Evolutionary conservation across 768 basidiomycete genomes (phyloP), one percentile per base, ranked within the genome.

Genomic region (Boletus barrowsii): DNA sequence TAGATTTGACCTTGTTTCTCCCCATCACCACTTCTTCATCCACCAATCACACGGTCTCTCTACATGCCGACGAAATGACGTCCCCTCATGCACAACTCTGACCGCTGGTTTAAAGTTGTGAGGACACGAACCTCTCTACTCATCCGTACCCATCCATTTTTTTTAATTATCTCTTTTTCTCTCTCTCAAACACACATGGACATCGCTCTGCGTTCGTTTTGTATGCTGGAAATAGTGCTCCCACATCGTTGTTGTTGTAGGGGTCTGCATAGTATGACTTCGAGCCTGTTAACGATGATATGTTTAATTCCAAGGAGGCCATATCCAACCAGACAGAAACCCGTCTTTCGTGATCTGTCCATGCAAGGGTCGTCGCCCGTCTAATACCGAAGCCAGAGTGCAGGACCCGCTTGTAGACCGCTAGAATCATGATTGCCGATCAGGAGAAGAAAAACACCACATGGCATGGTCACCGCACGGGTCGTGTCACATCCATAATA

Each of bases 131-230:
- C 15, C 1, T 15, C 22, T 49, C 29, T 33, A 53, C 39, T 47
- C 18, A 18, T 15, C 10, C 24, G 9, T 39, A 32, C n/a, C 10
- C 26, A 11, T 30, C 37, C 10, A 9, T 26, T 26, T 37, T 40
- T 6, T 2, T 22, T 45, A 7, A 33, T 53, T 26, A 6, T 26
- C 26, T 26, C 5, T 22, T 42, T 50, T 2, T 32, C 10, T 24
- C 22, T 45, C 18, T 42, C 10, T 20, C 18, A 36, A 36, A 36
- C 35, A 36, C 35, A 13, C 35, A 50, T 57, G 49, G 47, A 57
- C 59, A 62, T 51, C 47, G 43, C 43, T 51, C 36, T 14, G 37
- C 14, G 42, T 45, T 62, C 49, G 50, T 40, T 42, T 30, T 46
- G 54, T 51, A 49, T 46, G 24, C 54, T 57, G 41, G 37, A 10